Percentiles rank a stretch among this genome's conserved stretches.
These are phyloP conservation scores for Chara braunii DNA, from an alignment of 139 green algal species.

Conservation along the genomic window DNA sequence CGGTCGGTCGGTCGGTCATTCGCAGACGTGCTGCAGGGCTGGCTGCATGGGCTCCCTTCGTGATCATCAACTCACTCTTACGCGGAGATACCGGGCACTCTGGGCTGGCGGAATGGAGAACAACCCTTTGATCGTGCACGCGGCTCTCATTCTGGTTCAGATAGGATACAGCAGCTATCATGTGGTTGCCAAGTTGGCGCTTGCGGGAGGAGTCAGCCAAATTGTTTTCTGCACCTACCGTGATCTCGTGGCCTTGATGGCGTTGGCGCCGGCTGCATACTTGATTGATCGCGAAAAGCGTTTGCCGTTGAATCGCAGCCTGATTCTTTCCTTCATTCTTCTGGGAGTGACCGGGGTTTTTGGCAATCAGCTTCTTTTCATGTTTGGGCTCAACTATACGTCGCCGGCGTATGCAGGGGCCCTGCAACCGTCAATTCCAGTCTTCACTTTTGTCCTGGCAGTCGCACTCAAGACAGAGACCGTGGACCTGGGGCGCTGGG, in stretches of 20 bases:
- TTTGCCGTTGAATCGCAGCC: not conserved
- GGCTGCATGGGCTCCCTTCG: too few species aligned
- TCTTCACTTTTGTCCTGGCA: conserved; percentile 36
- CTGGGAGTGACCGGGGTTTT: conserved; percentile 1
- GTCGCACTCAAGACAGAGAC: conserved; percentile 10
- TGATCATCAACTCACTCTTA: too few species aligned
- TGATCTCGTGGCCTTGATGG: conserved; percentile 23
- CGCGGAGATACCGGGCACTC: too few species aligned
- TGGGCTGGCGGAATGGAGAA: too few species aligned
- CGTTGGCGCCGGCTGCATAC: conserved; percentile 6
- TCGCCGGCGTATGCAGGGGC: conserved; percentile 10
- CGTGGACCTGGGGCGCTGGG: not conserved
- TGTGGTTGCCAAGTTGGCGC: conserved; percentile 22
- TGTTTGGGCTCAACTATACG: conserved; percentile 22
- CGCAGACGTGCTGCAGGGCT: too few species aligned
- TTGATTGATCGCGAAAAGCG: not conserved
- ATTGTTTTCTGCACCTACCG: conserved; percentile 32
- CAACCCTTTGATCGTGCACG: too few species aligned
- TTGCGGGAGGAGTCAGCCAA: conserved; percentile 19
- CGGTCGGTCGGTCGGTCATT: too few species aligned
- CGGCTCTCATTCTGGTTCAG: too few species aligned
- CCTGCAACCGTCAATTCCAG: conserved; percentile 29
- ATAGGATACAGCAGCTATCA: conserved; percentile 33
- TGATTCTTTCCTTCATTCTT: not conserved
- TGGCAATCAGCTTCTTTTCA: conserved; percentile 33